Evolutionary conservation across 2,329 filamentous ascomycete species (phyloP), one percentile per base, ranked within the genome.

Genomic region (Capronia americana): DNA sequence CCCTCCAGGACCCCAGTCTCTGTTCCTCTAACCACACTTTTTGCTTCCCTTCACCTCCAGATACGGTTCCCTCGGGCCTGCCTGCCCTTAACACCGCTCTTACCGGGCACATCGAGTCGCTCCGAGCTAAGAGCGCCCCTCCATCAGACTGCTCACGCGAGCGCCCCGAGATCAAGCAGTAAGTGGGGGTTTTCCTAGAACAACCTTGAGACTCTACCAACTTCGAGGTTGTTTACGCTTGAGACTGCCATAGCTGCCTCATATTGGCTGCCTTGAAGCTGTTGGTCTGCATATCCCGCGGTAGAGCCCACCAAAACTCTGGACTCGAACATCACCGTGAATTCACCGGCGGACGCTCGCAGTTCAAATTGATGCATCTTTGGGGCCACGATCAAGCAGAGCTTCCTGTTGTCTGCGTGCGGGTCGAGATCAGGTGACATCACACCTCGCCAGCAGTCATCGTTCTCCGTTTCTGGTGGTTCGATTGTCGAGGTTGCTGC

Each of bases 101-200:
- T 41, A 34, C 30, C 44, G 32, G 46, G 30, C 58, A 50, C 58
- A 8, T 48, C 28, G 38, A 59, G 57, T 59, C 48, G 30, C 24
- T 61, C 41, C 38, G 30, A 50, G 57, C 57, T 59, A 59, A 34
- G 41, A 32, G 26, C 23, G 58, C 58, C 58, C 58, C 58, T 61
- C 58, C 57, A 14, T 54, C 48, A 34, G 58, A 51, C 38, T 71
- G 67, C 67, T 71, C 69, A 71, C 69, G 69, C 69, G 69, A 71
- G 69, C 65, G 61, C 55, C 55, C 58, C n/a, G 61, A 53, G 51
- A 59, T 28, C 56, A 28, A 51, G 55, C 41, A 23, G 57, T 28
- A 54, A 61, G 65, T 66, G 65, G 64, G 68, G 65, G 65, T 55
- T 59, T 61, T 30, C 46, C 51, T 23, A 14, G 24, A 28, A 61